Conservation (phyloP, 2,329 filamentous ascomycete genomes). For the Cladobotryum mycophilum region DNA sequence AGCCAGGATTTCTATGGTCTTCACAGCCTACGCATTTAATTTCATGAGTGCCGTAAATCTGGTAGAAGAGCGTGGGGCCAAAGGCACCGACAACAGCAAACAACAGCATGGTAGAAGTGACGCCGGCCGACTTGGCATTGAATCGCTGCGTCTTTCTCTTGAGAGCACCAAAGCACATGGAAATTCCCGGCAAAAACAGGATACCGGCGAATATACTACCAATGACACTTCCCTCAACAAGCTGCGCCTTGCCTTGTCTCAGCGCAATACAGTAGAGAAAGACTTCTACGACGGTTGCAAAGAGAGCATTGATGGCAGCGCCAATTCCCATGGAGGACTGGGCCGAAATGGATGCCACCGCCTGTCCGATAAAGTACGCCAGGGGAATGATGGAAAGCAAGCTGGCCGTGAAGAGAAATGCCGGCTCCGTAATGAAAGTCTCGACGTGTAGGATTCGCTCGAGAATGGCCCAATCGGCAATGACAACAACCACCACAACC, state of each 20-base stretch:
- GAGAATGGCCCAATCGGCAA: slow-evolving; percentile 85
- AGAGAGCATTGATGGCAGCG: slow-evolving; percentile 95
- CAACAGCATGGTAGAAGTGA: slow-evolving; percentile 95
- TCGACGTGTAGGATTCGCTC: slow-evolving; percentile 62
- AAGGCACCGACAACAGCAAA: slow-evolving; percentile 96
- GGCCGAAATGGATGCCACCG: slow-evolving; percentile 94
- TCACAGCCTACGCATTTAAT: slow-evolving; percentile 71
- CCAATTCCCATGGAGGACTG: slow-evolving; percentile 98
- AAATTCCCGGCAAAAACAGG: slow-evolving; percentile 85
- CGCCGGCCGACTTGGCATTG: slow-evolving; percentile 91
- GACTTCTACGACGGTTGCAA: slow-evolving; percentile 95
- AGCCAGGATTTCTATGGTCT: slow-evolving; percentile 33
- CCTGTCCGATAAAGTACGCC: slow-evolving; percentile 97
- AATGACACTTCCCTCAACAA: slow-evolving; percentile 95
- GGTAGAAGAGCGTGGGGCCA: slow-evolving; percentile 93
- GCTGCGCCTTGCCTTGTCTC: slow-evolving; percentile 81
- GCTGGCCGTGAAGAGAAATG: slow-evolving; percentile 77
- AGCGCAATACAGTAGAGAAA: slow-evolving; percentile 95
- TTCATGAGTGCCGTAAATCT: slow-evolving; percentile 97
- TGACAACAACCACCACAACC: slow-evolving; percentile 86
- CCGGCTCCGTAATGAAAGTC: slow-evolving; percentile 70
- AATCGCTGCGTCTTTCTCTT: slow-evolving; percentile 98
- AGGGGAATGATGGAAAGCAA: slow-evolving; percentile 91
- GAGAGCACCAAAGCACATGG: slow-evolving; percentile 97
- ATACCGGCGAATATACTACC: slow-evolving; percentile 98